phyloP scores from a whole-genome alignment of 495 filamentous ascomycete genomes.

The Hyaloscypha finlandica region DNA sequence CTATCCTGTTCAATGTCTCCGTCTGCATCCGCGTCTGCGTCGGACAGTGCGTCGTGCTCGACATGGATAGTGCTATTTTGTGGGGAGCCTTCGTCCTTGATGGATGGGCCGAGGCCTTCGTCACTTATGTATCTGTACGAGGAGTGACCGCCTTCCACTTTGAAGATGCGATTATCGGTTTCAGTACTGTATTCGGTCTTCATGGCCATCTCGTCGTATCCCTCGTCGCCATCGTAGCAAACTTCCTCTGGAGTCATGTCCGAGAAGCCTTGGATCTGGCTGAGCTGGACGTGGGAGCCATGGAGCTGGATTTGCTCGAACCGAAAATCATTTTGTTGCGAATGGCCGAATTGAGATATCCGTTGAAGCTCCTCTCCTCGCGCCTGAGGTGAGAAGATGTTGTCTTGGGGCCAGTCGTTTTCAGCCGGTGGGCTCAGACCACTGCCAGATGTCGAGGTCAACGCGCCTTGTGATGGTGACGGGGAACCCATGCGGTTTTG shows the following conservation, averaged over 20 bases:
- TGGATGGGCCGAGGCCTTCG: slow-evolving; percentile 22
- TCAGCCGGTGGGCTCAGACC: slow-evolving; percentile 21
- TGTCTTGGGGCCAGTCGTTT: slow-evolving; percentile 16
- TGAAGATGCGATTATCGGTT: not conserved
- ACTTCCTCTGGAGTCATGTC: slow-evolving; percentile 16
- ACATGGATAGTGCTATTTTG: not conserved
- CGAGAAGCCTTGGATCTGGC: slow-evolving; percentile 23
- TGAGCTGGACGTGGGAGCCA: slow-evolving; percentile 16
- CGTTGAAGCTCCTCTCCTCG: not conserved
- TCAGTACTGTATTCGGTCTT: slow-evolving; percentile 13
- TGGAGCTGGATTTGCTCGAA: not conserved
- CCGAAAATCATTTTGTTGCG: slow-evolving; percentile 5
- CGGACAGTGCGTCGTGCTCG: slow-evolving; percentile 3
- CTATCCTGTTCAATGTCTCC: slow-evolving; percentile 9
- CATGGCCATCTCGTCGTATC: slow-evolving; percentile 15
- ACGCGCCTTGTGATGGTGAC: not conserved
- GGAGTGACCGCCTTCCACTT: not conserved
- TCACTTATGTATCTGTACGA: slow-evolving; percentile 17
- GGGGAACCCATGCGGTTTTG: slow-evolving; percentile 2
- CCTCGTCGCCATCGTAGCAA: slow-evolving; percentile 21
- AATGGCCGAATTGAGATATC: slow-evolving; percentile 14
- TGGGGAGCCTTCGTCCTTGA: slow-evolving; percentile 18
- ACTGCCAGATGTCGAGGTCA: slow-evolving; percentile 9
- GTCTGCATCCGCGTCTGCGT: slow-evolving; percentile 22
- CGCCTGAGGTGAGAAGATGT: slow-evolving; percentile 9